Conservation (phyloP, 148 eudicot species). For the Fagopyrum esculentum region DNA sequence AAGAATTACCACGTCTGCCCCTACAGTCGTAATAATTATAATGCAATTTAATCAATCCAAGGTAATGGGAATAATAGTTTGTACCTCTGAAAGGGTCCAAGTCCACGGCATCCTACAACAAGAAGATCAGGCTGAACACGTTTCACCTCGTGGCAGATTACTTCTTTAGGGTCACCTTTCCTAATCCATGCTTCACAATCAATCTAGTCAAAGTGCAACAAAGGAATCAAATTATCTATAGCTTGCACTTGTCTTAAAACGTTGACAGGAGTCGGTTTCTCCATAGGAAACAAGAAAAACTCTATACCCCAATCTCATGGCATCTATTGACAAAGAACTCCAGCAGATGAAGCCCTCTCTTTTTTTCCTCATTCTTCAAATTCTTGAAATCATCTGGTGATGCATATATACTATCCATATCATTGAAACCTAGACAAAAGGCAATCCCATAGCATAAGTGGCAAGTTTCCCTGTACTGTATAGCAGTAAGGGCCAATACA, state of each 20-base stretch:
- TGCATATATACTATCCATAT: slow-evolving; percentile 80
- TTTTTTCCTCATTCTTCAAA: slow-evolving; percentile 54
- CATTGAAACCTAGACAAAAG: slow-evolving; percentile 60
- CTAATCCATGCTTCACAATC: slow-evolving; percentile 90
- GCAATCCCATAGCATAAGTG: not conserved
- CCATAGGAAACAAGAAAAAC: not conserved
- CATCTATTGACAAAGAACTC: slow-evolving; percentile 78
- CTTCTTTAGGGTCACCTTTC: slow-evolving; percentile 83
- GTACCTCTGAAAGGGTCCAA: slow-evolving; percentile 96
- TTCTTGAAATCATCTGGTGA: slow-evolving; percentile 86
- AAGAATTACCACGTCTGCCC: not conserved
- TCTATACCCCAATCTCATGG: slow-evolving; percentile 80
- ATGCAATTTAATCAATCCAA: not conserved
- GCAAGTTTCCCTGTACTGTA: not conserved
- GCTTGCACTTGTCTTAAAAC: not conserved
- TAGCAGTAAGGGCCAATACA: not conserved
- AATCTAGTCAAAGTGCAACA: slow-evolving; percentile 30
- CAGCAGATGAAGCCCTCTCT: slow-evolving; percentile 68
- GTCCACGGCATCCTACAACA: slow-evolving; percentile 93
- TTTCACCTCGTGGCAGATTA: slow-evolving; percentile 74
- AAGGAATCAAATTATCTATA: not conserved
- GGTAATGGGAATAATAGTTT: not conserved
- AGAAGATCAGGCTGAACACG: slow-evolving; percentile 79
- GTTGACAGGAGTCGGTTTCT: not conserved
- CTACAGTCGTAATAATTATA: not conserved